Conservation (phyloP, 1,139 yeast genomes). For the Sugiyamaella paludigena region DNA sequence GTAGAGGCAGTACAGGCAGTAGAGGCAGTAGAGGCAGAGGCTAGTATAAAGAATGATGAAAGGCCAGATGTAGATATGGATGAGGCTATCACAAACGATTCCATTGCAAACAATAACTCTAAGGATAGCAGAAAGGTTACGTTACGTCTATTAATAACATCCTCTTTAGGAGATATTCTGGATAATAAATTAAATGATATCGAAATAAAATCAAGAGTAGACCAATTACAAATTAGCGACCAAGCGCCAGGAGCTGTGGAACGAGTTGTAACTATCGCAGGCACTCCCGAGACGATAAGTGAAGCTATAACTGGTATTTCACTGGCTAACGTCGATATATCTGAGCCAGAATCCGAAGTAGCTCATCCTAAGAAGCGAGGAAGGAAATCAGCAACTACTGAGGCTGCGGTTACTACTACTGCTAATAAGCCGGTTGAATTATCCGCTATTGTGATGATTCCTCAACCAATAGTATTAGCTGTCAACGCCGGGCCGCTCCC, state of each 20-base stretch:
- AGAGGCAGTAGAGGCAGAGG: no score
- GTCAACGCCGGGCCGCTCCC: no score
- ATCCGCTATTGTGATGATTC: no score
- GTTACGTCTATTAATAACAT: no score
- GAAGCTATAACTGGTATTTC: slow-evolving; percentile 38
- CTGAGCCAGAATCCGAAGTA: neutral
- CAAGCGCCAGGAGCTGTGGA: slow-evolving; percentile 64
- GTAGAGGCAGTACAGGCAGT: no score
- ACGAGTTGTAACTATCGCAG: slow-evolving; percentile 68
- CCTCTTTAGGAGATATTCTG: no score
- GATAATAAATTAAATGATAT: neutral
- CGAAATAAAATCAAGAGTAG: slow-evolving; percentile 10
- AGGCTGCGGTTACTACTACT: slow-evolving; percentile 2
- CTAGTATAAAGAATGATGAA: no score
- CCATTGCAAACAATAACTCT: no score
- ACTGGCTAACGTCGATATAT: neutral
- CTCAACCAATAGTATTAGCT: no score
- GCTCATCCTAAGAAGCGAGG: neutral
- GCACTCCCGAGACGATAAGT: slow-evolving; percentile 72
- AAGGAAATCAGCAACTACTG: neutral
- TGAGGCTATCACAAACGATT: no score
- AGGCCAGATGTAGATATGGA: no score
- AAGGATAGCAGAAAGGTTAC: no score
- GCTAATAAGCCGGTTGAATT: slow-evolving; percentile 2
- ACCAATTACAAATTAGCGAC: slow-evolving; percentile 3